A percentile compares a stretch with the other conserved stretches of the same genome.
phyloP scores from a whole-genome alignment of 1,284 basidiomycete species.

The Termitomyces sp. region DNA sequence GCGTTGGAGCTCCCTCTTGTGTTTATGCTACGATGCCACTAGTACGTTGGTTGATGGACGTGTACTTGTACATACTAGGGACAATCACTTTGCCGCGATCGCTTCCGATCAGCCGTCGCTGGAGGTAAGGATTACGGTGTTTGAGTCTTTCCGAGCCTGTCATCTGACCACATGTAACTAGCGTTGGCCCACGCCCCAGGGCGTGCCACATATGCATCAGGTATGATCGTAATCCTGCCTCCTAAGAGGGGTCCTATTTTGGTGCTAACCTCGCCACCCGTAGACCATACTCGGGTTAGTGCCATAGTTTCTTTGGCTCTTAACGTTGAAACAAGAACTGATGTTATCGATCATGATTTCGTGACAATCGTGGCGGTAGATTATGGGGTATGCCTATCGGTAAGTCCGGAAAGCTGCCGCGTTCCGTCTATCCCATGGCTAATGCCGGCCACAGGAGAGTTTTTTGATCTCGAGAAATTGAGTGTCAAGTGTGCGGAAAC shows the following conservation, averaged over 20 bases:
- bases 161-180: conserved; percentile 21
- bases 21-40: not conserved
- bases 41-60: not conserved
- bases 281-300: conserved; percentile 60
- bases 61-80: conserved; percentile 38
- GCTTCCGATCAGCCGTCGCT: conserved; percentile 72
- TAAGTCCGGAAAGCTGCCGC: conserved; percentile 18
- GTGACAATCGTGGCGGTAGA: conserved; percentile 34
- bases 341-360: conserved; percentile 7
- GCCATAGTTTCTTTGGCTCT: not conserved
- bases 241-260: not conserved
- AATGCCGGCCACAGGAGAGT: conserved; percentile 41
- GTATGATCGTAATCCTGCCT: conserved; percentile 23
- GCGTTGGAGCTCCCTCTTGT: conserved; percentile 14
- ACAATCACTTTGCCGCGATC: conserved; percentile 73
- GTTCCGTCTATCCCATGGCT: conserved; percentile 7
- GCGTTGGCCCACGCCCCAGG: conserved; percentile 52
- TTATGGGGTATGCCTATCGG: conserved; percentile 72
- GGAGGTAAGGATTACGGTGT: conserved; percentile 39
- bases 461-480: conserved; percentile 64
- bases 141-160: not conserved
- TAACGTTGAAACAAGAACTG: not conserved
- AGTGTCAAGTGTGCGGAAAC: conserved; percentile 51
- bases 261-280: not conserved
- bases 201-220: conserved; percentile 49